These are phyloP conservation scores for Oenanthe sinensis DNA, from an alignment of 129 eudicot species.

Conservation along the genomic window DNA sequence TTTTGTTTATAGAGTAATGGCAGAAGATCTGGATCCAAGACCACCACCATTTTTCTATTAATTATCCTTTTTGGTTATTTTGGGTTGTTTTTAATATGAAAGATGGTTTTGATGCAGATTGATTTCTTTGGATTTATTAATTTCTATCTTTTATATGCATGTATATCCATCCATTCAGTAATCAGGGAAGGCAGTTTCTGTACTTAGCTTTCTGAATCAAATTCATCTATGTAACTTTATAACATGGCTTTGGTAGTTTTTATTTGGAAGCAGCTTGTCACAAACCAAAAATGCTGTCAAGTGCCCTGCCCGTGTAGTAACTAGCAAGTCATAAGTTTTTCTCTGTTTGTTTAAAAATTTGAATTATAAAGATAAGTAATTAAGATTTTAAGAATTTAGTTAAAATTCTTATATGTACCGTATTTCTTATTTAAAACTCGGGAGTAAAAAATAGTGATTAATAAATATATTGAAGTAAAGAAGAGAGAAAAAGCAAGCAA, in stretches of 20 bases:
- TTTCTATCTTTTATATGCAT: conserved; percentile 9
- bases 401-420: too few species aligned
- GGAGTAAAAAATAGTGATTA: background rate
- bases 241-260: conserved; percentile 37
- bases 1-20: conserved; percentile 78
- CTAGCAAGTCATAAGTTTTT: background rate
- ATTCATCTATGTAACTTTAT: conserved; percentile 22
- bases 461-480: background rate
- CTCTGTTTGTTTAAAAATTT: background rate
- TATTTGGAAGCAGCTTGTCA: conserved; percentile 41
- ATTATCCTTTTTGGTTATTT: conserved; percentile 15
- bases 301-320: conserved; percentile 18
- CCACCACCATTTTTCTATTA: conserved; percentile 33
- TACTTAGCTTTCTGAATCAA: conserved; percentile 26
- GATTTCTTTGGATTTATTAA: conserved; percentile 16
- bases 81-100: conserved; percentile 12
- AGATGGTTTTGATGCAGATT: conserved; percentile 31
- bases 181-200: conserved; percentile 18
- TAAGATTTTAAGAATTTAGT: too few species aligned
- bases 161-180: conserved; percentile 1
- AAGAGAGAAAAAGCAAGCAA: conserved; percentile 7
- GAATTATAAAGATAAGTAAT: too few species aligned
- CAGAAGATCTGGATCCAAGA: conserved; percentile 74
- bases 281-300: conserved; percentile 26
- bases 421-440: background rate